Base-by-base conservation (phyloP, 345 rosid species). In the Stellera chamaejasme region DNA sequence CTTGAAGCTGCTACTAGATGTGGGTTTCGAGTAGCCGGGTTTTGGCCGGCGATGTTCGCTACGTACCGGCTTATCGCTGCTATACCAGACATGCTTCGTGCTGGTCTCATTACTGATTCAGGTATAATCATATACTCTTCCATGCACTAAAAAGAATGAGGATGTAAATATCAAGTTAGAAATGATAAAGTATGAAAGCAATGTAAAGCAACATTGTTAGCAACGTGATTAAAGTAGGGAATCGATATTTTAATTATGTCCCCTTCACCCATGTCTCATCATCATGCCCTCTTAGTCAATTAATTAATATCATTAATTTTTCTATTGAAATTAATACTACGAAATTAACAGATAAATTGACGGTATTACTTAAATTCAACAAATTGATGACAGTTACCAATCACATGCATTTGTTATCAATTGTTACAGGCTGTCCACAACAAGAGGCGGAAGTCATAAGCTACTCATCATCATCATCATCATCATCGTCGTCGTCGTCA, bases 1-100 rank as follows among this genome's bases (percentile, higher is more conserved):
- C 64, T 75, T 10, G 69, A 60, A 59, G 93, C 86, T 36, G 88
- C 77, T 14, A 63, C 63, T 15, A 75, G 75, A 2, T 77, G 90
- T 39, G 72, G 81, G 9, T 68, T 84, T 60, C 76, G 79, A 0
- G 79, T 64, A 0, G 85, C 82, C 1, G 95, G 97, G 11, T 82
- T 84, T 59, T 90, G 97, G 92, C 77, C 95, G 0, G 95, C 75
- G 23, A 79, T 82, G 90, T 61, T 72, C 3, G 81, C 92, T 6
- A 70, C 88, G 15, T 86, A 80, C 62, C 68, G 72, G 45, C 45
- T 90, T 62, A 73, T 90, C 39, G 62, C 66, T 1, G 75, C 82
- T 52, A 84, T 90, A 27, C 97, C 97, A 0, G 81, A 80, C 11
- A 62, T 90, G 75, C 32, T 79, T 43, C 56, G 49, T 19, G n/a